Conservation (phyloP, 1,284 basidiomycete species). For the Psilocybe mexicana region DNA sequence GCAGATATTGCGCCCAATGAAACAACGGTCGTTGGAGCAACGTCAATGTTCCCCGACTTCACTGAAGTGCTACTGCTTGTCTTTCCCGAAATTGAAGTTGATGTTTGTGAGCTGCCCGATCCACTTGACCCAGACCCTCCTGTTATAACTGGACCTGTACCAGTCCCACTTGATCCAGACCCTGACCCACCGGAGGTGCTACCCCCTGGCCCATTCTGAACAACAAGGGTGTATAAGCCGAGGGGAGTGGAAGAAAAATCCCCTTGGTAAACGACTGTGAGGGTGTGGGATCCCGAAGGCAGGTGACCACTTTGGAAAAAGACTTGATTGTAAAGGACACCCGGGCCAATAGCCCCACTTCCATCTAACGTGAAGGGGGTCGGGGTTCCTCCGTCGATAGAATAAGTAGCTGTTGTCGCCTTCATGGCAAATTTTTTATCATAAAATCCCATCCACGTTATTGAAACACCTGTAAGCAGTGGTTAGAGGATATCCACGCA, state of each 20-base stretch:
- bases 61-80: neutral
- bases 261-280: slow-evolving; percentile 26
- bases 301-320: slow-evolving; percentile 18
- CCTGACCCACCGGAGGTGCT: neutral
- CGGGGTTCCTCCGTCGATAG: slow-evolving; percentile 14
- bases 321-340: slow-evolving; percentile 17
- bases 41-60: neutral
- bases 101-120: neutral
- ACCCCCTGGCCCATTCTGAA: slow-evolving; percentile 5
- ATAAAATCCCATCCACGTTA: slow-evolving; percentile 19
- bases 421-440: slow-evolving; percentile 9
- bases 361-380: slow-evolving; percentile 11
- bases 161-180: neutral
- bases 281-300: slow-evolving; percentile 20
- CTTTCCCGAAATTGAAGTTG: neutral
- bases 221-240: slow-evolving; percentile 1
- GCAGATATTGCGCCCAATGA: neutral
- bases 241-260: slow-evolving; percentile 21
- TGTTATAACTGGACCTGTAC: neutral
- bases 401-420: slow-evolving; percentile 17
- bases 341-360: slow-evolving; percentile 13
- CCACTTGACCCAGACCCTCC: neutral
- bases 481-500: no score
- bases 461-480: slow-evolving; percentile 12
- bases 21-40: neutral